phyloP scores from a whole-genome alignment of 768 basidiomycete genomes.

The Phaeotremella skinneri region DNA sequence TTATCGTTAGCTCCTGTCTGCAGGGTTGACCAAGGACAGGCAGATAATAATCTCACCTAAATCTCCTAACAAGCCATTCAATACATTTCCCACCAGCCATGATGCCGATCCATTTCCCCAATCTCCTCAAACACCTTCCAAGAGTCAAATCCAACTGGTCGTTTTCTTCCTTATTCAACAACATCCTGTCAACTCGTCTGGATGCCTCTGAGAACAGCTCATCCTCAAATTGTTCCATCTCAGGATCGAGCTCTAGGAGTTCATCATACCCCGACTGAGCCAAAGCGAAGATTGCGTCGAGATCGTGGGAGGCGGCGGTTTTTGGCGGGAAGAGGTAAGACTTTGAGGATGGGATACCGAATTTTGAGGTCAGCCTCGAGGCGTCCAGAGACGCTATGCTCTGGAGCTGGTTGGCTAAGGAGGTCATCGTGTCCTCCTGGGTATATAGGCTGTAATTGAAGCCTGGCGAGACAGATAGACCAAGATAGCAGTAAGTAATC shows the following conservation, averaged over 20 bases:
- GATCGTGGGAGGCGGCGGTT: constrained; percentile 79
- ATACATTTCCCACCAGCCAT: constrained; percentile 75
- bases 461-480: too few species aligned
- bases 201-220: constrained; percentile 76
- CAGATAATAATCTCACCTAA: constrained; percentile 62
- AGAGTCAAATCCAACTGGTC: constrained; percentile 64
- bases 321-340: constrained; percentile 85
- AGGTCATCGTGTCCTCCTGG: constrained; percentile 49
- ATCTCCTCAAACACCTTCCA: constrained; percentile 62
- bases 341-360: constrained; percentile 60
- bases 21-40: not conserved
- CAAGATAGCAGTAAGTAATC: too few species aligned
- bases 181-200: constrained; percentile 72
- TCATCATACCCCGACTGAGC: constrained; percentile 75
- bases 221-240: constrained; percentile 64
- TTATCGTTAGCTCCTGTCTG: constrained; percentile 7
- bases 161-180: constrained; percentile 64
- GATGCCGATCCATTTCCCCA: constrained; percentile 80
- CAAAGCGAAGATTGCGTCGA: constrained; percentile 79
- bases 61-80: constrained; percentile 92
- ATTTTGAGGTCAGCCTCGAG: constrained; percentile 60
- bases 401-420: constrained; percentile 78
- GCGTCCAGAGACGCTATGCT: constrained; percentile 76
- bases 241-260: constrained; percentile 63
- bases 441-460: too few species aligned